These are phyloP conservation scores for Aspergillus niger DNA, from an alignment of 2,329 filamentous ascomycete species.

Conservation along the genomic window DNA sequence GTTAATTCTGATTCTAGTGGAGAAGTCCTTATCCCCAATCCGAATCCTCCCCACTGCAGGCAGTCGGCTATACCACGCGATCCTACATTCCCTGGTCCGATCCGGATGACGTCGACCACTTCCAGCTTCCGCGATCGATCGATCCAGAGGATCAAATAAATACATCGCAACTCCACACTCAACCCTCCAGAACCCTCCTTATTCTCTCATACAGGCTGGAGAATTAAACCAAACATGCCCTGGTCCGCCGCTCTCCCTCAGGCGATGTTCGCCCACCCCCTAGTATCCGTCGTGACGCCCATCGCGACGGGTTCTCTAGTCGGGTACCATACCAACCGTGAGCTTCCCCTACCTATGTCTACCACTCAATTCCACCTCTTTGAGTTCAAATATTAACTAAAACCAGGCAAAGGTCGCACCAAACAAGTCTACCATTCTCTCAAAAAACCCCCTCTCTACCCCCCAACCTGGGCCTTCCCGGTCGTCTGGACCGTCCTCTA, in stretches of 20 bases:
- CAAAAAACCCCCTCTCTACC: conserved; percentile 54
- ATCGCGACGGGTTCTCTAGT: conserved; percentile 28
- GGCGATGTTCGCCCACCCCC: conserved; percentile 32
- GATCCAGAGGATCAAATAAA: background rate
- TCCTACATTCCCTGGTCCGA: background rate
- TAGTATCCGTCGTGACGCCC: conserved; percentile 33
- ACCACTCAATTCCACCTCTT: background rate
- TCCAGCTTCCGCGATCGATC: background rate
- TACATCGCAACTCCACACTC: background rate
- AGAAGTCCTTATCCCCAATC: no score
- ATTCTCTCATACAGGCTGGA: background rate
- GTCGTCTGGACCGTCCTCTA: conserved; percentile 63
- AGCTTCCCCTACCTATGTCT: conserved; percentile 8
- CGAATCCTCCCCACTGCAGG: no score
- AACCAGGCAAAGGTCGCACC: conserved; percentile 29
- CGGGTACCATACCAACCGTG: conserved; percentile 36
- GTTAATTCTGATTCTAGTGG: no score
- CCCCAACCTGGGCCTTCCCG: conserved; percentile 60
- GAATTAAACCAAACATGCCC: conserved; percentile 23
- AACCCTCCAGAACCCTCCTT: background rate
- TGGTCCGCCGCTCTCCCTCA: conserved; percentile 35
- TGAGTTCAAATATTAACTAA: background rate
- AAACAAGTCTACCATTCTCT: conserved; percentile 41
- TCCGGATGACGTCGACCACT: conserved; percentile 3
- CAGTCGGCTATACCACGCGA: no score